phyloP scores from a whole-genome alignment of 2,329 filamentous ascomycete genomes.

The Davidsoniella australis region DNA sequence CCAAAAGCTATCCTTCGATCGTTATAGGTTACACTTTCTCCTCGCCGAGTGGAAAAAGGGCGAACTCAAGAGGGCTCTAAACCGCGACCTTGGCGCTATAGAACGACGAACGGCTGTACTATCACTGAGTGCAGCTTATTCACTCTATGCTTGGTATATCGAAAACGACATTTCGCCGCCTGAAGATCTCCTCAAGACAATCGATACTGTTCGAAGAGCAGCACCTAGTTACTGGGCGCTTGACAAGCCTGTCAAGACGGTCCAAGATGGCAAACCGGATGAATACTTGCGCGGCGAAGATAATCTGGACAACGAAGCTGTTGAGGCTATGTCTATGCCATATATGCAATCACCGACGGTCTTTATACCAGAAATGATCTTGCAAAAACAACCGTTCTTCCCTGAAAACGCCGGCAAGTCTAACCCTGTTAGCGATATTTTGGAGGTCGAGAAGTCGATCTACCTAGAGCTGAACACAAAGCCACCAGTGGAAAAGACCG shows the following conservation, averaged over 20 bases:
- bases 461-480: slow-evolving; percentile 12
- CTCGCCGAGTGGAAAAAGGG: slow-evolving; percentile 10
- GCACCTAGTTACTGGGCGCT: slow-evolving; percentile 10
- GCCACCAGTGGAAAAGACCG: slow-evolving; percentile 2
- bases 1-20: slow-evolving; percentile 4
- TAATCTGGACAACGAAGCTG: slow-evolving; percentile 7
- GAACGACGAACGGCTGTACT: slow-evolving; percentile 8
- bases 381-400: slow-evolving; percentile 12
- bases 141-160: slow-evolving; percentile 6
- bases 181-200: not conserved
- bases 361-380: slow-evolving; percentile 16
- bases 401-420: slow-evolving; percentile 11
- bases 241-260: slow-evolving; percentile 2
- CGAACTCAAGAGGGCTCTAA: slow-evolving; percentile 8
- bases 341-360: slow-evolving; percentile 16
- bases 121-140: slow-evolving; percentile 7
- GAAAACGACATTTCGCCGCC: slow-evolving; percentile 3
- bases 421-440: slow-evolving; percentile 9
- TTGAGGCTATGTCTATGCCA: slow-evolving; percentile 9
- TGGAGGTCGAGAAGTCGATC: slow-evolving; percentile 13
- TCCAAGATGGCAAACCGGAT: slow-evolving; percentile 4
- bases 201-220: slow-evolving; percentile 6
- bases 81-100: slow-evolving; percentile 10
- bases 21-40: slow-evolving; percentile 8
- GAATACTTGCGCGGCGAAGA: slow-evolving; percentile 10